Base-by-base conservation (phyloP, 1,284 basidiomycete species). In the Boletus semigastroideus region DNA sequence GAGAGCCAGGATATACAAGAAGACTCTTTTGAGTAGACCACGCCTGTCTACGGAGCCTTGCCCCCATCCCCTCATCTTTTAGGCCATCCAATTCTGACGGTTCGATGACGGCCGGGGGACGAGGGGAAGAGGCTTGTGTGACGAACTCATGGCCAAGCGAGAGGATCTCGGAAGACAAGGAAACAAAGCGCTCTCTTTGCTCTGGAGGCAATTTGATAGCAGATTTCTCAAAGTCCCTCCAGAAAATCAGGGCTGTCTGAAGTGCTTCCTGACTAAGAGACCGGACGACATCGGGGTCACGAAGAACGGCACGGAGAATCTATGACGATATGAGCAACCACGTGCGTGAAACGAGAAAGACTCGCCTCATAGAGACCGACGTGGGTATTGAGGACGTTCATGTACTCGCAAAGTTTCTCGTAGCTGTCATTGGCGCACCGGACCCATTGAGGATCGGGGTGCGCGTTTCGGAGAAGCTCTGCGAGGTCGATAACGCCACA, bases 321-420 rank as follows among this genome's bases (percentile, higher is more conserved):
- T 90, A 54, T 20, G 47, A 14, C 31, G 34, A 30, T 5, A 43
- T 66, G 38, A 57, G 51, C 27, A 44, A 46, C 13, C 17, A 34
- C 25, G 2, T 19, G 31, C 17, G 11, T 47, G 33, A 36, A 36
- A 49, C 37, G 33, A 30, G 28, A 28, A 16, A 27, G 54, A 75
- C 84, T 70, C 68, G 91, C 94, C 74, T 92, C 80, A 64, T 97
- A 98, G 39, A 99, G 75, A 17, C 89, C 93, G n/a, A 89, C 87
- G 75, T 98, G 82, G 16, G 95, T 98, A 71, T 99, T 99, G 54
- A 99, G 79, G 37, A 92, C 86, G 73, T 98, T 98, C 95, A 99
- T 98, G 72, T 91, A 96, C 70, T 94, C 90, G 75, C 94, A 98
- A 52, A 98, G 76, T 53, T 84, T 84, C 71, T 95, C 94, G 70